phyloP scores from a whole-genome alignment of 2,329 filamentous ascomycete genomes.

The Pseudocercospora pini-densiflorae region DNA sequence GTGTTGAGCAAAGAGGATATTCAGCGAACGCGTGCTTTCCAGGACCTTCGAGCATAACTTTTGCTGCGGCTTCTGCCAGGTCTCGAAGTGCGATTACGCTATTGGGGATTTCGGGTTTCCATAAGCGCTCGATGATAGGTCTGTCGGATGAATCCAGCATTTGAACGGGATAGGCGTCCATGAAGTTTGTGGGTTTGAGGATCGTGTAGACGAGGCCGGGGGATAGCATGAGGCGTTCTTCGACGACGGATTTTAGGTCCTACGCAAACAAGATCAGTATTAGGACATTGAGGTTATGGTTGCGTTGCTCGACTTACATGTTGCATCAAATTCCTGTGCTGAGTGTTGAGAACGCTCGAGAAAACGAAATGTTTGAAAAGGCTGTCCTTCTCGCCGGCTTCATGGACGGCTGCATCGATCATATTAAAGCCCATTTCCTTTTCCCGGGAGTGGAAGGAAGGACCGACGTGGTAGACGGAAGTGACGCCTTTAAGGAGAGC shows the following conservation, averaged over 20 bases:
- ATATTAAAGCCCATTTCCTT: conserved; percentile 44
- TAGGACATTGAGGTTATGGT: too few species aligned
- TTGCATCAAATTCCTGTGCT: conserved; percentile 43
- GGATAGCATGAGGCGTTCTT: conserved; percentile 43
- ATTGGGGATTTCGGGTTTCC: conserved; percentile 25
- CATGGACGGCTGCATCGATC: conserved; percentile 42
- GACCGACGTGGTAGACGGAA: conserved; percentile 42
- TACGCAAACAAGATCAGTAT: too few species aligned
- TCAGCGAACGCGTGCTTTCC: conserved; percentile 37
- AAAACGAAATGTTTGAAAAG: conserved; percentile 44
- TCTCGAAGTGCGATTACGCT: conserved; percentile 36
- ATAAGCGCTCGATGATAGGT: conserved; percentile 24
- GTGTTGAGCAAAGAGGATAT: conserved; percentile 36
- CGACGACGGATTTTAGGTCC: conserved; percentile 41
- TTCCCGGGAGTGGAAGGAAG: conserved; percentile 43
- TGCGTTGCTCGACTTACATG: conserved; percentile 31
- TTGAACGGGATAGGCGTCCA: conserved; percentile 37
- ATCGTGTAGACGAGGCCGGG: conserved; percentile 41
- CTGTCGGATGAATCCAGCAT: conserved; percentile 30
- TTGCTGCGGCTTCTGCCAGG: conserved; percentile 32
- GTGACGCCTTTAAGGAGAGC: conserved; percentile 39
- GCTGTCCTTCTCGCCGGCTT: conserved; percentile 21
- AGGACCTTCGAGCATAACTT: conserved; percentile 30
- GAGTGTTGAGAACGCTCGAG: conserved; percentile 40
- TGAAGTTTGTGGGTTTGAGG: conserved; percentile 42